Percentiles rank a stretch among this genome's conserved stretches.
Evolutionary conservation across 306 rosid species (phyloP).

Genomic region (Medicago lupulina): DNA sequence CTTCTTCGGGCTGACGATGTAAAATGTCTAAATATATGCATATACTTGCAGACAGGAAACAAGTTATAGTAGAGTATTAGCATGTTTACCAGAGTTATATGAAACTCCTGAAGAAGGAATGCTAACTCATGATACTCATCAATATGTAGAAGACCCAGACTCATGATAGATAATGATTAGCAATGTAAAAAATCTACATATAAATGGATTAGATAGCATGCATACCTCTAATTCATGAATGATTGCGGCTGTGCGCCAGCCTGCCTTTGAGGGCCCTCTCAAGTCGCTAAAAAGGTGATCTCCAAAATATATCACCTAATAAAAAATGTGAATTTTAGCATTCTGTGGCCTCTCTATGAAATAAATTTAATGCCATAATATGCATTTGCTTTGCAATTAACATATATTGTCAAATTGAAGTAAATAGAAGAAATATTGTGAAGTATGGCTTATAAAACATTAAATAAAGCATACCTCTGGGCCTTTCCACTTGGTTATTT

Average conservation of each 20-base stretch:
- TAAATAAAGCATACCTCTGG: slow-evolving; percentile 75
- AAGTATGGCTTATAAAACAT: slow-evolving; percentile 29
- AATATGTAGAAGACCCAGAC: background rate
- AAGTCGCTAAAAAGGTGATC: slow-evolving; percentile 96
- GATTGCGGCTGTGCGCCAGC: slow-evolving; percentile 99
- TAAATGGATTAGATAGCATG: slow-evolving; percentile 25
- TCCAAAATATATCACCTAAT: slow-evolving; percentile 96
- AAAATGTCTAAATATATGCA: slow-evolving; percentile 1
- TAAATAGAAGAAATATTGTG: slow-evolving; percentile 9
- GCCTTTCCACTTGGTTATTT: slow-evolving; percentile 93
- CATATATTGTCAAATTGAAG: slow-evolving; percentile 29
- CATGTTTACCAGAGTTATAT: slow-evolving; percentile 2
- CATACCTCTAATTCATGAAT: slow-evolving; percentile 89
- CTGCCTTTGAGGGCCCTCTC: slow-evolving; percentile 97
- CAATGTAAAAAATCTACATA: slow-evolving; percentile 35
- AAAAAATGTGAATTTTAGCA: slow-evolving; percentile 36
- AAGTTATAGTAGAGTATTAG: slow-evolving; percentile 8
- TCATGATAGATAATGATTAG: slow-evolving; percentile 19
- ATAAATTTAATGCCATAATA: slow-evolving; percentile 14
- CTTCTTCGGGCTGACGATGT: background rate
- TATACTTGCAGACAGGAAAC: slow-evolving; percentile 14
- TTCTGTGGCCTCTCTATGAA: slow-evolving; percentile 33
- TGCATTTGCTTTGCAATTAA: slow-evolving; percentile 24
- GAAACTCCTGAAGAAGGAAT: slow-evolving; percentile 18
- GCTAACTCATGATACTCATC: background rate